phyloP scores from a whole-genome alignment of 768 basidiomycete genomes.

The Rhizopogon vinicolor region DNA sequence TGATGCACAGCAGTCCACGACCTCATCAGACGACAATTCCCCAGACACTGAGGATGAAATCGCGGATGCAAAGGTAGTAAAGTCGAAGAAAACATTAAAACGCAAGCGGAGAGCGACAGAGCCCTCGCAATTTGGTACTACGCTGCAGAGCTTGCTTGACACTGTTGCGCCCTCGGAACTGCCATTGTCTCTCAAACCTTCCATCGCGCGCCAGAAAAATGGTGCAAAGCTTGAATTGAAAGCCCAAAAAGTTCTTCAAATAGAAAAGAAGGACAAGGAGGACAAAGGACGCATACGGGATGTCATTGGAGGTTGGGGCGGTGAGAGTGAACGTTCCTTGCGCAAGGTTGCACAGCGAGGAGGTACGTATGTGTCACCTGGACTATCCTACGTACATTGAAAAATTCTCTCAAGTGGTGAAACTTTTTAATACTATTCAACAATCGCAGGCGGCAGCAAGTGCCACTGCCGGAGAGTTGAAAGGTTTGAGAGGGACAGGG shows the following conservation, averaged over 20 bases:
- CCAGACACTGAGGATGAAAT: constrained; percentile 65
- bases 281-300: constrained; percentile 63
- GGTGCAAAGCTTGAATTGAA: constrained; percentile 71
- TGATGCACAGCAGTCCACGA: neutral
- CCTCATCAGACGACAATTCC: constrained; percentile 12
- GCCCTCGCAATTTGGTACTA: constrained; percentile 67
- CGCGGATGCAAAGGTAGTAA: constrained; percentile 44
- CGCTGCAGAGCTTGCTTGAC: constrained; percentile 65
- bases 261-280: constrained; percentile 71
- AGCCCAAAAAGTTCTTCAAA: constrained; percentile 66
- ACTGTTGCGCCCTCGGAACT: constrained; percentile 67
- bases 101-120: constrained; percentile 80
- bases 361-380: constrained; percentile 40
- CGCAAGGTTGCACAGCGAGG: constrained; percentile 85
- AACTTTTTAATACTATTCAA: constrained; percentile 83
- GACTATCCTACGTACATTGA: neutral
- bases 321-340: constrained; percentile 69
- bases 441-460: constrained; percentile 64
- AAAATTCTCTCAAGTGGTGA: constrained; percentile 47
- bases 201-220: constrained; percentile 60
- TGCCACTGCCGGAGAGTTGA: constrained; percentile 50
- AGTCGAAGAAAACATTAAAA: constrained; percentile 78
- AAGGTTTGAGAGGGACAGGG: constrained; percentile 62
- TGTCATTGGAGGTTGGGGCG: constrained; percentile 87
- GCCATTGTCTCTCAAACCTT: constrained; percentile 79